phyloP scores from a whole-genome alignment of 345 rosid genomes.

The Eucalyptus polyanthemos region DNA sequence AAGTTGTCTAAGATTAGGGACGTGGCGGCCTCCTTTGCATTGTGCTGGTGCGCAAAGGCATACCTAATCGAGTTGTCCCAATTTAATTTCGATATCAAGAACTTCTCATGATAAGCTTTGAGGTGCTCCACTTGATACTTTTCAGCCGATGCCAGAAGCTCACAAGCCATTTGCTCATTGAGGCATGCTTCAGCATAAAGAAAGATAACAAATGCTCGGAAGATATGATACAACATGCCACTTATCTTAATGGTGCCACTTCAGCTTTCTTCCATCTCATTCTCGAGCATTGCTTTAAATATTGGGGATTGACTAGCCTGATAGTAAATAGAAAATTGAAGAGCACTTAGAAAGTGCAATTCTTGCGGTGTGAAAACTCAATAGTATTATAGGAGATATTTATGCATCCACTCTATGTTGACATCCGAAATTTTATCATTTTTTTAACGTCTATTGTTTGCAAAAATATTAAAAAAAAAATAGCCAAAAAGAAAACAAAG shows the following conservation, averaged over 20 bases:
- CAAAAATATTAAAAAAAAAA: too few relatives aligned
- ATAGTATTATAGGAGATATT: background rate
- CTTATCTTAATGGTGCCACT: slow-evolving; percentile 67
- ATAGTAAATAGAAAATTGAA: background rate
- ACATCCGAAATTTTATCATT: too few relatives aligned
- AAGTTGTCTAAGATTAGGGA: too few relatives aligned
- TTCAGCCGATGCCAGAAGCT: slow-evolving; percentile 64
- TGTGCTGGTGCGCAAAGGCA: too few relatives aligned
- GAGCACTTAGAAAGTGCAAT: background rate
- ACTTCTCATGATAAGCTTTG: slow-evolving; percentile 57
- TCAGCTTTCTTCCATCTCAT: slow-evolving; percentile 75
- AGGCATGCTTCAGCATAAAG: slow-evolving; percentile 63
- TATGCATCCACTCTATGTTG: too few relatives aligned
- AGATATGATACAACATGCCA: slow-evolving; percentile 49
- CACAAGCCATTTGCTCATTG: slow-evolving; percentile 71
- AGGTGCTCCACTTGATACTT: slow-evolving; percentile 75
- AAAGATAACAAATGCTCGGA: slow-evolving; percentile 48
- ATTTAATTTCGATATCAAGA: slow-evolving; percentile 55
- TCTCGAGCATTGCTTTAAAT: slow-evolving; percentile 84
- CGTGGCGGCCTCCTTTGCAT: too few relatives aligned
- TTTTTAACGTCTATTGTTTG: too few relatives aligned
- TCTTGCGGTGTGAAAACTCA: background rate
- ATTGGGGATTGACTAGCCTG: slow-evolving; percentile 72
- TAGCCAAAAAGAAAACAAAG: too few relatives aligned
- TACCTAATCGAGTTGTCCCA: slow-evolving; percentile 69